Percentiles rank a stretch among this genome's conserved stretches.
Conservation (phyloP, 495 filamentous ascomycete species). For the Baudoinia panamericana region DNA sequence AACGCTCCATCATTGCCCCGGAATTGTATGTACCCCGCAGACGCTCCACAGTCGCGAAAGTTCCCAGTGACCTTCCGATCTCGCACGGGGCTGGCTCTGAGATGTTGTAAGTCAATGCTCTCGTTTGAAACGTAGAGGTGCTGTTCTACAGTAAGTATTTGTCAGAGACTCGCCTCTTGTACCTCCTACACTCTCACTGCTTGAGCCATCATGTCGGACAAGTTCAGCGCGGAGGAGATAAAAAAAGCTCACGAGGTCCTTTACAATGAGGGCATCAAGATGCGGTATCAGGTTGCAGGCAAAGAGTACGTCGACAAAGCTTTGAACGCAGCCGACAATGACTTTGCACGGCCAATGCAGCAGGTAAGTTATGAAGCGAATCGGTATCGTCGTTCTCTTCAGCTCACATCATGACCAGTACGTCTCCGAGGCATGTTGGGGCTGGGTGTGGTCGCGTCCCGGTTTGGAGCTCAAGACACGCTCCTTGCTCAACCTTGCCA, state of each 20-base stretch:
- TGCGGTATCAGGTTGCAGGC: constrained; percentile 40
- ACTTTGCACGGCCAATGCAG: constrained; percentile 39
- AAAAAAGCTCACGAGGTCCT: constrained; percentile 35
- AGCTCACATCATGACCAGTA: constrained; percentile 31
- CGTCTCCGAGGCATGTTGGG: constrained; percentile 44
- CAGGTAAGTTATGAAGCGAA: constrained; percentile 40
- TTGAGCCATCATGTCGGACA: constrained; percentile 3
- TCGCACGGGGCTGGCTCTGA: too few relatives aligned
- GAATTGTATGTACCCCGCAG: too few relatives aligned
- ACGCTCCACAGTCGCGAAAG: too few relatives aligned
- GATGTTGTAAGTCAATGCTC: too few relatives aligned
- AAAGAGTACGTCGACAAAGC: constrained; percentile 38
- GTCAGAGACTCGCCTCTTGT: too few relatives aligned
- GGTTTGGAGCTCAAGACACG: constrained; percentile 43
- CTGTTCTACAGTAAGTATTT: too few relatives aligned
- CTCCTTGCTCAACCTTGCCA: constrained; percentile 41
- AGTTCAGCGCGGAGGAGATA: constrained; percentile 15
- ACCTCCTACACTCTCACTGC: too few relatives aligned
- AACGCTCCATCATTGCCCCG: too few relatives aligned
- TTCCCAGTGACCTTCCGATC: too few relatives aligned
- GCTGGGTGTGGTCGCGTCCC: constrained; percentile 40
- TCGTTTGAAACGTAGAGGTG: too few relatives aligned
- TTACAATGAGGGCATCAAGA: constrained; percentile 41
- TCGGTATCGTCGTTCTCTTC: constrained; percentile 28
- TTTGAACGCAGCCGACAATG: constrained; percentile 30